phyloP scores from a whole-genome alignment of 1,139 yeast genomes.

The Blastobotrys ciferrii region DNA sequence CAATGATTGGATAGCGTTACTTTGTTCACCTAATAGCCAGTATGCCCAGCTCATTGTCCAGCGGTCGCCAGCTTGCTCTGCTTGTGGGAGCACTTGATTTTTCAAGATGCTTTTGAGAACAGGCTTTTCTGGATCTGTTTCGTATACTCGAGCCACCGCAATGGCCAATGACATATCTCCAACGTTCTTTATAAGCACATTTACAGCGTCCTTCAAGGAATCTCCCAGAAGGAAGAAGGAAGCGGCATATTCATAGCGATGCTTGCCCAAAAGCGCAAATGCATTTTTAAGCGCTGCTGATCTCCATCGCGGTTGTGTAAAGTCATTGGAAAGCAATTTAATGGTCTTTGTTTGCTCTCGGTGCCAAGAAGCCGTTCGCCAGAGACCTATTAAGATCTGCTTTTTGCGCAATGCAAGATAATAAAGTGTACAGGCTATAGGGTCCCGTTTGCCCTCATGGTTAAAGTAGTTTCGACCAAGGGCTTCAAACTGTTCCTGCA shows the following conservation, averaged over 20 bases:
- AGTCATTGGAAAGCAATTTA: slow-evolving; percentile 73
- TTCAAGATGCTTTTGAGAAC: slow-evolving; percentile 52
- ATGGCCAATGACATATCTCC: slow-evolving; percentile 71
- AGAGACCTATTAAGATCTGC: slow-evolving; percentile 70
- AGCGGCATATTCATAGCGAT: slow-evolving; percentile 83
- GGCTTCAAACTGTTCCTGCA: slow-evolving; percentile 57
- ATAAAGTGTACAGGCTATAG: slow-evolving; percentile 68
- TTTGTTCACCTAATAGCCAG: slow-evolving; percentile 51
- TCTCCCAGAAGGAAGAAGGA: slow-evolving; percentile 84
- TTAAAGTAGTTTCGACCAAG: slow-evolving; percentile 57
- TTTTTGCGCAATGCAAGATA: slow-evolving; percentile 78
- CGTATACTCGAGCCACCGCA: slow-evolving; percentile 75
- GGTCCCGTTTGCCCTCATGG: slow-evolving; percentile 53
- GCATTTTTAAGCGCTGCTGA: slow-evolving; percentile 93
- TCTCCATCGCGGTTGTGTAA: slow-evolving; percentile 69
- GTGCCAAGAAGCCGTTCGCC: slow-evolving; percentile 77
- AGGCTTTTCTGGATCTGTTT: slow-evolving; percentile 50
- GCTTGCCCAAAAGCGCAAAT: slow-evolving; percentile 83
- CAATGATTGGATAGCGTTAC: slow-evolving; percentile 27
- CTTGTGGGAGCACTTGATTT: slow-evolving; percentile 54
- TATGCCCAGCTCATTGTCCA: slow-evolving; percentile 85
- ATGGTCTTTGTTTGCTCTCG: slow-evolving; percentile 81
- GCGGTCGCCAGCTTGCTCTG: slow-evolving; percentile 63
- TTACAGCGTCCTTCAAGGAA: slow-evolving; percentile 71
- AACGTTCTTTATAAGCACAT: slow-evolving; percentile 65